Base-by-base conservation (phyloP, 257 asterid genomes). In the Verbena officinalis region DNA sequence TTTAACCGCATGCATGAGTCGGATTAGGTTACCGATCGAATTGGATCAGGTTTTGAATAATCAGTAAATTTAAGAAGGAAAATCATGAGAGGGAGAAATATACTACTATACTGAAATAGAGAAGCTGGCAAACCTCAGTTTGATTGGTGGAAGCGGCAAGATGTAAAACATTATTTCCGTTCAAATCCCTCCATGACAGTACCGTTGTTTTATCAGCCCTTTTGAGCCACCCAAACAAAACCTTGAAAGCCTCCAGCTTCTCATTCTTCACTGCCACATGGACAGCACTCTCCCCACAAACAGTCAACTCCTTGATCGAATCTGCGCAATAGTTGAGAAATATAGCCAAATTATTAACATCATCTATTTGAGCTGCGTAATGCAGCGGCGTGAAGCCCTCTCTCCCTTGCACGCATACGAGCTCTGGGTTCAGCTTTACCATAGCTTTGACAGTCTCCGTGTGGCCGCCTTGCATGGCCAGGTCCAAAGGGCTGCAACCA, bases 321-420 rank as follows among this genome's bases (percentile, higher is more conserved):
- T 44, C 19, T 1, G 50, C 19, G 17, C 50, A 44, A 44, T 7
- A 13, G 19, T 13, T 6, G n/a, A 44, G 50, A 44, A 44, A 13
- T 14, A 13, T 7, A 44, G 50, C 50, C 50, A 44, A 44, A 5
- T 13, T 13, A 44, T 44, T 20, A 13, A 15, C 50, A 44, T 44
- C 50, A 15, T 44, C 50, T 7, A 20, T 15, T 44, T 14, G 19
- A 15, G 50, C 50, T 3, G 50, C 50, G 19, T 7, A 44, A 12
- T 44, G 50, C 19, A 44, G 50, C 19, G 50, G 50, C 50, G 50
- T 44, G 50, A 12, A 8, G 16, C 50, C 50, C 50, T 44, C 50
- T 12, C 50, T 44, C 50, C 50, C 50, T 8, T 44, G 50, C 0
- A 14, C 50, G 4, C 50, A 20, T 17, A 15, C 19, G 7, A 44